Percentiles rank a stretch among this genome's conserved stretches.
Conservation (phyloP, 1,284 basidiomycete species). For the Malassezia brasiliensis region DNA sequence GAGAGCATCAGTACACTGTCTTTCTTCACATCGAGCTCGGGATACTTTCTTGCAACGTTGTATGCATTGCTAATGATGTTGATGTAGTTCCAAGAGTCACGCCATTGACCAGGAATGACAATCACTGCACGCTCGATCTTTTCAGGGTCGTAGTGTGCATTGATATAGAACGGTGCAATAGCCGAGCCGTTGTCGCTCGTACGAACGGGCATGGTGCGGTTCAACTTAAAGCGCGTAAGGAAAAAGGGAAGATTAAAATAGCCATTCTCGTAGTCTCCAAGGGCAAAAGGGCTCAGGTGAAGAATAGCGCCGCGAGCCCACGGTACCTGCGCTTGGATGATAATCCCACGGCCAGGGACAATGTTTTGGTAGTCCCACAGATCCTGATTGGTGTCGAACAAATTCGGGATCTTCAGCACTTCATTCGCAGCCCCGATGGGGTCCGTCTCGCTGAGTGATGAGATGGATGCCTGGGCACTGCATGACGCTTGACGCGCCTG, state of each 20-base stretch:
- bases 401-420: constrained; percentile 23
- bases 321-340: constrained; percentile 22
- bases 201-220: constrained; percentile 22
- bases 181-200: neutral
- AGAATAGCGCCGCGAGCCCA: constrained; percentile 28
- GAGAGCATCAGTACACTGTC: constrained; percentile 30
- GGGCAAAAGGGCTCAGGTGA: constrained; percentile 22
- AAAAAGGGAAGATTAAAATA: constrained; percentile 26
- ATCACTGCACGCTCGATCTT: constrained; percentile 40
- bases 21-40: constrained; percentile 17
- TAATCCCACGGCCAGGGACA: constrained; percentile 10
- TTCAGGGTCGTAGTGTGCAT: constrained; percentile 17
- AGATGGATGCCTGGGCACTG: neutral
- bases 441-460: constrained; percentile 7
- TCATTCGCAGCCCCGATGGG: constrained; percentile 33
- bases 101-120: constrained; percentile 36
- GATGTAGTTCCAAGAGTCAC: constrained; percentile 40
- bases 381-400: constrained; percentile 19
- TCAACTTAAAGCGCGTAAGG: constrained; percentile 29
- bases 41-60: constrained; percentile 9
- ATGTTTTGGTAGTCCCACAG: constrained; percentile 18
- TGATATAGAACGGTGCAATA: constrained; percentile 31
- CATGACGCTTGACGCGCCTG: neutral
- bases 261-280: constrained; percentile 50
- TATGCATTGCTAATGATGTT: constrained; percentile 31